Percentiles rank a stretch among this genome's conserved stretches.
Conservation (phyloP, 768 basidiomycete genomes). For the Crepidotus variabilis region DNA sequence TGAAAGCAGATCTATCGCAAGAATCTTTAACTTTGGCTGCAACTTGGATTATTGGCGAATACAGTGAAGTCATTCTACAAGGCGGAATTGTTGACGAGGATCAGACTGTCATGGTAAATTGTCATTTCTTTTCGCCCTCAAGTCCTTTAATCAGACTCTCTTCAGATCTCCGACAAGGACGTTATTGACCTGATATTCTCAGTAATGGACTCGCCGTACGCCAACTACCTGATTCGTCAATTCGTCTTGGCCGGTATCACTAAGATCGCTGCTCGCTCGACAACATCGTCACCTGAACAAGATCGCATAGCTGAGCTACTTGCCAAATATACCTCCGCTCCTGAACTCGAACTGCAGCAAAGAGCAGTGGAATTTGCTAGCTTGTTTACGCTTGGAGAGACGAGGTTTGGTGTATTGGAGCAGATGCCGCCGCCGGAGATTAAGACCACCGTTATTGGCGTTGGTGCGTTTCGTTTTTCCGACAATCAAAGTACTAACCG, state of each 20-base stretch:
- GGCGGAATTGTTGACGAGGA: conserved; percentile 79
- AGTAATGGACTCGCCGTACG: conserved; percentile 90
- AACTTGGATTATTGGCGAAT: conserved; percentile 96
- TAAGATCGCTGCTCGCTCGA: conserved; percentile 82
- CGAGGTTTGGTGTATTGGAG: conserved; percentile 84
- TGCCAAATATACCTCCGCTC: conserved; percentile 78
- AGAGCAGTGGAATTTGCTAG: conserved; percentile 93
- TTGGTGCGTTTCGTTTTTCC: conserved; percentile 47
- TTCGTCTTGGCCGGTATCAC: conserved; percentile 88
- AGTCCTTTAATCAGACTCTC: neutral
- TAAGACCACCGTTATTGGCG: conserved; percentile 94
- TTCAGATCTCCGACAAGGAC: conserved; percentile 74
- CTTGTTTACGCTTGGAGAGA: conserved; percentile 73
- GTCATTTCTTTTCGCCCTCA: neutral
- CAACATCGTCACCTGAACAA: conserved; percentile 63
- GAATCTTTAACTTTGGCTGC: conserved; percentile 92
- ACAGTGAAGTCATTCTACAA: conserved; percentile 85
- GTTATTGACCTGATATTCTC: conserved; percentile 83
- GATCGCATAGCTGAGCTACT: conserved; percentile 77
- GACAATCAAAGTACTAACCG: neutral
- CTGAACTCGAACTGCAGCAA: conserved; percentile 94
- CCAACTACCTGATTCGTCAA: conserved; percentile 87
- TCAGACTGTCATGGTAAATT: conserved; percentile 58
- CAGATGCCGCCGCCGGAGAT: conserved; percentile 99
- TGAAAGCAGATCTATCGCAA: conserved; percentile 91